These are phyloP conservation scores for Suhomyces xylopsoci DNA, from an alignment of 805 yeast species.

Conservation along the genomic window DNA sequence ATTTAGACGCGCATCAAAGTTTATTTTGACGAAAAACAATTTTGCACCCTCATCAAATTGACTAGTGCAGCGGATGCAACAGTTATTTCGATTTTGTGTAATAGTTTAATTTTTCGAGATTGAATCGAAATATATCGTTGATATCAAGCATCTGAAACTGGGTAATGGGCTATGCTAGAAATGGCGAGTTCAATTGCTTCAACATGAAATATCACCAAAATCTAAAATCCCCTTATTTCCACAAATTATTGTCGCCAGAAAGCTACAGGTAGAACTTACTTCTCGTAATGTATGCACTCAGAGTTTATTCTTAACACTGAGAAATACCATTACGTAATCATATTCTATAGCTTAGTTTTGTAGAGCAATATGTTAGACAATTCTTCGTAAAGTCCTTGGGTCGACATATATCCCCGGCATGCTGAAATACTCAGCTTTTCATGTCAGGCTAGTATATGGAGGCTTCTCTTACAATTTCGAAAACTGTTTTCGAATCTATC, in stretches of 20 bases:
- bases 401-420: neutral
- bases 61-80: neutral
- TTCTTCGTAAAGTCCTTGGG: neutral
- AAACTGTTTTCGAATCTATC: neutral
- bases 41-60: neutral
- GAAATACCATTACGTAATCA: neutral
- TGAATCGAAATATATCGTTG: neutral
- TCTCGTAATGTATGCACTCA: neutral
- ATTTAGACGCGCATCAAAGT: neutral
- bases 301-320: neutral
- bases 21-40: neutral
- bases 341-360: neutral
- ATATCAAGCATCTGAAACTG: neutral
- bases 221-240: too few species aligned
- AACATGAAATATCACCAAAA: neutral
- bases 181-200: neutral
- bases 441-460: neutral
- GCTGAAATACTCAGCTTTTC: neutral
- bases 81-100: neutral
- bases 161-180: neutral
- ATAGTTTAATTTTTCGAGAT: neutral
- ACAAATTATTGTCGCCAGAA: too few species aligned
- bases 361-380: neutral
- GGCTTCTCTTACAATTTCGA: neutral
- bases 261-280: too few species aligned